Percentiles rank a stretch among this genome's conserved stretches.
Evolutionary conservation across 2,329 filamentous ascomycete species (phyloP).

Genomic region (Aspergillus costaricaensis): DNA sequence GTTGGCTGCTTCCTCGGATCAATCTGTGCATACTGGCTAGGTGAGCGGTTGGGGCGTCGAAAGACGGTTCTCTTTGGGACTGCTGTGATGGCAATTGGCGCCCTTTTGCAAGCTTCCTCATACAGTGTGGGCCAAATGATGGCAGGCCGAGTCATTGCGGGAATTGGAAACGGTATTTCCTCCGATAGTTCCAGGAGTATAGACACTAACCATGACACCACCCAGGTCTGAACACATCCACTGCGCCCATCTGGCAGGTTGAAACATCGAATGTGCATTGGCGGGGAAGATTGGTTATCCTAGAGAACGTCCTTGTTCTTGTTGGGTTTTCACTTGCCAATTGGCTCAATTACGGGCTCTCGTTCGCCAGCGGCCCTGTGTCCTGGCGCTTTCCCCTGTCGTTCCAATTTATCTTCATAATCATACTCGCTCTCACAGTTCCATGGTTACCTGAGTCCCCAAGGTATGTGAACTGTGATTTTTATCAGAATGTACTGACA

Average conservation of each 20-base stretch:
- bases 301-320: conserved; percentile 35
- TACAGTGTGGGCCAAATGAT: conserved; percentile 52
- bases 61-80: conserved; percentile 45
- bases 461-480: not conserved
- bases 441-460: conserved; percentile 16
- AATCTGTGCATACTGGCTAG: conserved; percentile 42
- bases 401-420: conserved; percentile 14
- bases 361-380: conserved; percentile 7
- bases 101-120: conserved; percentile 50
- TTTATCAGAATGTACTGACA: not conserved
- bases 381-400: conserved; percentile 16
- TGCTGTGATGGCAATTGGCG: conserved; percentile 44
- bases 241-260: conserved; percentile 42
- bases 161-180: conserved; percentile 50
- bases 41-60: conserved; percentile 49
- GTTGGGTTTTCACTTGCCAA: conserved; percentile 12
- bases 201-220: not conserved
- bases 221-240: conserved; percentile 52
- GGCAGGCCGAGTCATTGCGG: conserved; percentile 49
- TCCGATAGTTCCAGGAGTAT: not conserved
- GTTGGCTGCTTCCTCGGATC: conserved; percentile 46
- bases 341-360: conserved; percentile 14
- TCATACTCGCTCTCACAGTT: conserved; percentile 7
- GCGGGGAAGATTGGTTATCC: conserved; percentile 51
- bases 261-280: conserved; percentile 29